phyloP scores from a whole-genome alignment of 2,329 filamentous ascomycete species.

The Pleurostoma richardsiae region DNA sequence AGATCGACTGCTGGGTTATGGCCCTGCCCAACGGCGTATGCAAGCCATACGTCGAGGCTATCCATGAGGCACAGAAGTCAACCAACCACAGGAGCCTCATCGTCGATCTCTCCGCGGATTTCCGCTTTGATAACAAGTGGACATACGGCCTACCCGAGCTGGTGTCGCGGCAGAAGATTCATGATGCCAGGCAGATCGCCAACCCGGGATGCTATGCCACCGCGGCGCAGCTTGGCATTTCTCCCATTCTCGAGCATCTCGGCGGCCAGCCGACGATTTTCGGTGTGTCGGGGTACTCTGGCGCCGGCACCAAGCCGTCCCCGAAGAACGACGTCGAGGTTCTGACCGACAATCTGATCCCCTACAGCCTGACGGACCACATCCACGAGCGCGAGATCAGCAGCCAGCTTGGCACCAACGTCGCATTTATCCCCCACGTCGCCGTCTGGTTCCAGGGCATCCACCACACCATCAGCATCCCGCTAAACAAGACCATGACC shows the following conservation, averaged over 20 bases:
- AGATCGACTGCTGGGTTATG: slow-evolving; percentile 97
- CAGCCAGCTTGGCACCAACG: slow-evolving; percentile 64
- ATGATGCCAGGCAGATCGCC: slow-evolving; percentile 73
- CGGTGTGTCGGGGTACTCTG: slow-evolving; percentile 89
- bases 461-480: slow-evolving; percentile 84
- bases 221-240: slow-evolving; percentile 82
- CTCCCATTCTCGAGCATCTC: slow-evolving; percentile 72
- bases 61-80: slow-evolving; percentile 61
- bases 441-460: slow-evolving; percentile 98
- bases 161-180: slow-evolving; percentile 69
- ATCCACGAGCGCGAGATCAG: slow-evolving; percentile 93
- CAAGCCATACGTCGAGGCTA: slow-evolving; percentile 87
- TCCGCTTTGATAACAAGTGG: slow-evolving; percentile 82
- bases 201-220: slow-evolving; percentile 97
- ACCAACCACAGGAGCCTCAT: slow-evolving; percentile 63
- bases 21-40: slow-evolving; percentile 93
- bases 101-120: slow-evolving; percentile 93
- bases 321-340: slow-evolving; percentile 88
- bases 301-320: slow-evolving; percentile 88
- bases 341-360: slow-evolving; percentile 81
- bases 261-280: slow-evolving; percentile 79
- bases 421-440: slow-evolving; percentile 90
- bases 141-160: slow-evolving; percentile 89
- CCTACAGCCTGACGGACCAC: slow-evolving; percentile 88
- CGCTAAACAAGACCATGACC: slow-evolving; percentile 79